Conservation (phyloP, 768 basidiomycete species). For the Mycena albidolilacea region DNA sequence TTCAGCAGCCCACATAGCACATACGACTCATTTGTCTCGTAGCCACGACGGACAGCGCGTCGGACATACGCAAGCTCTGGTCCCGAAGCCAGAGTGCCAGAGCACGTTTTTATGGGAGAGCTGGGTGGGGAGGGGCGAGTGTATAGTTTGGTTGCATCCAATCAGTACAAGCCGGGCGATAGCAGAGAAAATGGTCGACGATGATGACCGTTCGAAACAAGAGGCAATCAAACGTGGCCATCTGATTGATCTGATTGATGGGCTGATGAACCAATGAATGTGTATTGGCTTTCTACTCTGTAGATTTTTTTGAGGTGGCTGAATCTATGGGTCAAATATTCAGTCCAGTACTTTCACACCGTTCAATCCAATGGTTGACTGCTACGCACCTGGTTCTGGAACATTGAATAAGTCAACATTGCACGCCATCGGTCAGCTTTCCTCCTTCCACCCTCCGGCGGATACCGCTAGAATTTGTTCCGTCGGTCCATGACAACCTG, state of each 20-base stretch:
- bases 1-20: constrained; percentile 1
- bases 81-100: constrained; percentile 3
- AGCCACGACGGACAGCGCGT: neutral
- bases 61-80: constrained; percentile 7
- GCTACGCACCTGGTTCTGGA: neutral
- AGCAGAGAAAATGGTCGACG: constrained; percentile 4
- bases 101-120: constrained; percentile 2
- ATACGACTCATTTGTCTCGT: constrained; percentile 4
- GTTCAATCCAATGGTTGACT: neutral
- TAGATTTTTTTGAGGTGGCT: neutral
- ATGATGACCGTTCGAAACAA: constrained; percentile 3
- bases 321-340: neutral
- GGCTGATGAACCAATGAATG: neutral
- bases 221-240: constrained; percentile 1
- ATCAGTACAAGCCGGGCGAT: constrained; percentile 3
- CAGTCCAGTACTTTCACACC: neutral
- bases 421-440: constrained; percentile 1
- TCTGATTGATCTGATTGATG: constrained; percentile 3
- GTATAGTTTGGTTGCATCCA: neutral
- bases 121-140: constrained; percentile 3
- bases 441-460: neutral
- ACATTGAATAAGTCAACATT: constrained; percentile 1
- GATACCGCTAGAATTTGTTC: neutral
- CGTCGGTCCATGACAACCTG: neutral
- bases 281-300: neutral